Percentiles rank a stretch among this genome's conserved stretches.
phyloP scores from a whole-genome alignment of 2,329 filamentous ascomycete genomes.

The Paecilomyces dactylethromorphus region DNA sequence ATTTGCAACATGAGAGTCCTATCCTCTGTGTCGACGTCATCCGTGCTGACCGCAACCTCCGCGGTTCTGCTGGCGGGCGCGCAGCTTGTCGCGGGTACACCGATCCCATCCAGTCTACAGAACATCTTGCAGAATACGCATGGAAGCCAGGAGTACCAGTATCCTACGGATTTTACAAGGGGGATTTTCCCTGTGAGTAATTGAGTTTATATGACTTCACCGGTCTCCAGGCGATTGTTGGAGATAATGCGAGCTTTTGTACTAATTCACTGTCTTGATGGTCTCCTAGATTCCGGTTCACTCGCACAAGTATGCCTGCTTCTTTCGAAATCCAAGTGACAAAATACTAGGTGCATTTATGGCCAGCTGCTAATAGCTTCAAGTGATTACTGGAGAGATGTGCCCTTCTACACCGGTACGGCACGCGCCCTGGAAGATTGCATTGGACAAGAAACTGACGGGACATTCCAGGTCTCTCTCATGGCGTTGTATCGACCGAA shows the following conservation, averaged over 20 bases:
- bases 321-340: not conserved
- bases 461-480: constrained; percentile 41
- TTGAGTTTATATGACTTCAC: not conserved
- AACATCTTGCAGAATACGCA: constrained; percentile 51
- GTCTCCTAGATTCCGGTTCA: constrained; percentile 32
- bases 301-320: constrained; percentile 32
- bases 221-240: not conserved
- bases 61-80: constrained; percentile 12
- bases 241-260: not conserved
- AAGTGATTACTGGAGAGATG: constrained; percentile 52
- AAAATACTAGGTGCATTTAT: not conserved
- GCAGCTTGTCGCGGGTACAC: constrained; percentile 13
- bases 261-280: constrained; percentile 2
- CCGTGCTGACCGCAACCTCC: not conserved
- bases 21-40: not conserved
- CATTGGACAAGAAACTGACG: constrained; percentile 11
- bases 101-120: constrained; percentile 43
- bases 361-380: constrained; percentile 26
- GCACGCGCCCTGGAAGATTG: not conserved
- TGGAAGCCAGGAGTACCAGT: constrained; percentile 46
- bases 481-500: constrained; percentile 53
- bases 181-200: constrained; percentile 50
- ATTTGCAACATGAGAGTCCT: not conserved
- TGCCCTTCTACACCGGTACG: constrained; percentile 42
- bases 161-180: constrained; percentile 56